These are phyloP conservation scores for Hypomontagnella monticulosa DNA, from an alignment of 495 filamentous ascomycete species.

Conservation along the genomic window DNA sequence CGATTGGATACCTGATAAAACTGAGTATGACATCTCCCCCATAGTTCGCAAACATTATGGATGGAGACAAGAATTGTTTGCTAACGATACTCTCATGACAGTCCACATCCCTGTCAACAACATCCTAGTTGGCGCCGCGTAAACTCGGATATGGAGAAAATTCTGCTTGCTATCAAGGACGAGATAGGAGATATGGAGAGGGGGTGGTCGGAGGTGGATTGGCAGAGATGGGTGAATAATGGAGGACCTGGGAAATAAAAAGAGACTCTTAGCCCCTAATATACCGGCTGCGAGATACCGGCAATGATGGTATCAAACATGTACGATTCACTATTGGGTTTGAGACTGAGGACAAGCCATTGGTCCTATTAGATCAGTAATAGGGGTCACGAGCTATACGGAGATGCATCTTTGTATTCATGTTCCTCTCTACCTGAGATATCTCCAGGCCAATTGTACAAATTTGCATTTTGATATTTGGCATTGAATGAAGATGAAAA, in stretches of 20 bases:
- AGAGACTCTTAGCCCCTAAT: conserved; percentile 9
- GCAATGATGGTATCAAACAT: conserved; percentile 7
- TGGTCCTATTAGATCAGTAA: conserved; percentile 10
- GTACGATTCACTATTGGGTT: conserved; percentile 12
- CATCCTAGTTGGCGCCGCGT: conserved; percentile 58
- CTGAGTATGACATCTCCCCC: conserved; percentile 70
- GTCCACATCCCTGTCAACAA: conserved; percentile 55
- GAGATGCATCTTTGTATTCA: conserved; percentile 16
- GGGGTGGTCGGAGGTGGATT: background rate
- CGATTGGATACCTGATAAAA: conserved; percentile 92
- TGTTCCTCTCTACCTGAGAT: conserved; percentile 13
- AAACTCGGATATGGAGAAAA: conserved; percentile 25
- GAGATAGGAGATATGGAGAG: conserved; percentile 5
- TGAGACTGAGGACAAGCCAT: conserved; percentile 3
- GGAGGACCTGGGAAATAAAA: background rate
- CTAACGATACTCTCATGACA: conserved; percentile 20
- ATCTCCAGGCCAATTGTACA: conserved; percentile 37
- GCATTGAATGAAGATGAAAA: conserved; percentile 11
- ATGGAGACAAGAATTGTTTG: conserved; percentile 47
- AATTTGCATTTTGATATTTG: conserved; percentile 34
- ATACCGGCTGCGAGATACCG: conserved; percentile 13
- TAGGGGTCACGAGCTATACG: conserved; percentile 1
- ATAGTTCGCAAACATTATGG: conserved; percentile 58
- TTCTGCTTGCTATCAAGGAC: background rate
- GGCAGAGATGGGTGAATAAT: conserved; percentile 3